Evolutionary conservation across 1,284 basidiomycete species (phyloP), one percentile per base, ranked within the genome.

Genomic region (Trichosporon sp.): DNA sequence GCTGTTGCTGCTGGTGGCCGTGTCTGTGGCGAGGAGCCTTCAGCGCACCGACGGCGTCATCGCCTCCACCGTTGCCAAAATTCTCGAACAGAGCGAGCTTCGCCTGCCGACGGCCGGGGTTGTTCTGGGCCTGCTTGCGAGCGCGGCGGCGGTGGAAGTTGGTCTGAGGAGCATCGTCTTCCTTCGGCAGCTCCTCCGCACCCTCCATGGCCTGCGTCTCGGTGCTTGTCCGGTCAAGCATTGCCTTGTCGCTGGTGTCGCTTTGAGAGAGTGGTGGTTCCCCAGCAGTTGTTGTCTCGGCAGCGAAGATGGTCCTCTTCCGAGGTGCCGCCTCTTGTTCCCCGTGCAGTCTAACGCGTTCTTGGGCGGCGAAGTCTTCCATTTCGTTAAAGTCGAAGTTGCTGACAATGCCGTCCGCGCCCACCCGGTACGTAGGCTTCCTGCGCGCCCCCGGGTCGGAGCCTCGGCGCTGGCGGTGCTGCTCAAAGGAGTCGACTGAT

Each of bases 11-110:
- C 16, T 65, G 54, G 61, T 68, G 68, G 38, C 70, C 71, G 77
- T 82, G 32, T 74, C 75, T 32, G 48, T 78, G 76, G 70, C 80
- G 74, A 56, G 79, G 80, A 35, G 79, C 81, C 71, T 84, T 84
- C 73, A 81, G 80, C 19, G 80, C 75, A 14, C 79, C 76, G 40
- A 75, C 75, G 2, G 68, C 71, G 37, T 76, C 71, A 16, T 75
- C 70, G 21, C 71, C 66, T 4, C 67, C 76, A 11, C 76, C 76
- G 4, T 71, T 73, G 85, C 85, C 86, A 59, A 85, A 85, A 37
- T 89, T 89, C 81, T 98, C 96, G 79, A 99, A 98, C 1, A 97
- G 85, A 0, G 94, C 96, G 78, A 98, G 89, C 84, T 98, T 98
- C 37, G 90, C 91, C 68, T 91, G 91, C 75, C 85, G 75, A 8